A percentile compares a stretch with the other conserved stretches of the same genome.
Evolutionary conservation across 2,329 filamentous ascomycete genomes (phyloP).

Genomic region (Cordyceps farinosa): DNA sequence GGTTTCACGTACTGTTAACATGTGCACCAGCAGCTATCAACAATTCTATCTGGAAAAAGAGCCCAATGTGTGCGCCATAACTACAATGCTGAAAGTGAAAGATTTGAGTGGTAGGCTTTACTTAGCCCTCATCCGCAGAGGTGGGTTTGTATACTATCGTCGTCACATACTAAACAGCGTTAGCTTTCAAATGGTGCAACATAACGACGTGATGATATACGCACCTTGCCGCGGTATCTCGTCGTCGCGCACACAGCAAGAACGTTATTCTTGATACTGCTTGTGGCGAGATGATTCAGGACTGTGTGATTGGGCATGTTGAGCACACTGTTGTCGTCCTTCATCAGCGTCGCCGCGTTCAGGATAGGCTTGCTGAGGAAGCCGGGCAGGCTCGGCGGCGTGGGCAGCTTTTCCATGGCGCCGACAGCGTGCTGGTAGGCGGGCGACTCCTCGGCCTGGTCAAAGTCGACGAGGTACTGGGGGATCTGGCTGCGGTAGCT

Average conservation of each 20-base stretch:
- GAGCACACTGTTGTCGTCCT: constrained; percentile 95
- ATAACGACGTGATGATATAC: constrained; percentile 21
- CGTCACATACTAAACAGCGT: constrained; percentile 72
- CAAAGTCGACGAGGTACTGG: constrained; percentile 80
- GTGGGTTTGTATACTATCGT: constrained; percentile 97
- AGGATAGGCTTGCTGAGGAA: constrained; percentile 94
- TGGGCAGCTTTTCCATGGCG: constrained; percentile 74
- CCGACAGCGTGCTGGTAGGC: constrained; percentile 70
- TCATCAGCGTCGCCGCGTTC: constrained; percentile 86
- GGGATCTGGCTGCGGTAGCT: constrained; percentile 74
- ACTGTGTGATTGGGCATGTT: constrained; percentile 98
- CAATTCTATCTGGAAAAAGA: not conserved
- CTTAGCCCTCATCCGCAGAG: constrained; percentile 46
- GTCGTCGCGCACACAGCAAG: constrained; percentile 94
- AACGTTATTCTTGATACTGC: constrained; percentile 95
- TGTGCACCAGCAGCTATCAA: not conserved
- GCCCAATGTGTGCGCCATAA: constrained; percentile 10
- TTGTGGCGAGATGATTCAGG: constrained; percentile 92
- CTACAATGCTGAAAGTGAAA: constrained; percentile 1
- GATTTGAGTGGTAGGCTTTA: not conserved
- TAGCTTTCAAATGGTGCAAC: not conserved
- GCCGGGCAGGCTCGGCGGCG: constrained; percentile 79
- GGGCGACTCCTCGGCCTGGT: constrained; percentile 74
- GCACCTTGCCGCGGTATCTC: constrained; percentile 91
- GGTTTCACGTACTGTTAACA: not conserved